Percentiles rank a stretch among this genome's conserved stretches.
Evolutionary conservation across 2,329 filamentous ascomycete species (phyloP).

Genomic region (Clonostachys rhizophaga): DNA sequence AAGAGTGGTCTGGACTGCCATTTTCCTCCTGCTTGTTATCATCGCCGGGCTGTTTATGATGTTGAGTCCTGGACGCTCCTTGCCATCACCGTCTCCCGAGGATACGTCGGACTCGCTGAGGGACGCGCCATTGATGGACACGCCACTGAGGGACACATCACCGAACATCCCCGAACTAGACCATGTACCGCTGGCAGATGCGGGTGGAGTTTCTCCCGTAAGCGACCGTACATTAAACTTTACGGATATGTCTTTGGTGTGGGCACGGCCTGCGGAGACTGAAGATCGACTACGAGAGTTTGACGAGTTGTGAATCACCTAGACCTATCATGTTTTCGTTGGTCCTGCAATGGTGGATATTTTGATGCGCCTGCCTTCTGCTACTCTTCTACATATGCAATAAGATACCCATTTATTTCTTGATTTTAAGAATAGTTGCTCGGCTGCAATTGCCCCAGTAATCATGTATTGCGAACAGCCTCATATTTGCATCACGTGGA

Average conservation of each 20-base stretch:
- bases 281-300: constrained; percentile 35
- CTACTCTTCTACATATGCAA: background rate
- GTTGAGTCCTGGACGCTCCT: constrained; percentile 5
- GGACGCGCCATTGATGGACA: no score
- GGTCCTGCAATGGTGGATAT: no score
- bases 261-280: constrained; percentile 16
- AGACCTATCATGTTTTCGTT: background rate
- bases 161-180: no score
- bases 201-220: no score
- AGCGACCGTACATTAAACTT: no score
- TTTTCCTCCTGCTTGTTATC: constrained; percentile 41
- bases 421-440: background rate
- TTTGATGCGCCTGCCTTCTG: no score
- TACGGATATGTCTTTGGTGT: constrained; percentile 12
- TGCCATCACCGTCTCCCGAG: no score
- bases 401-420: background rate
- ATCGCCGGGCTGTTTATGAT: constrained; percentile 36
- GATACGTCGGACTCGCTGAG: no score
- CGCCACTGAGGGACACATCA: no score
- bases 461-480: background rate
- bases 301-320: constrained; percentile 35
- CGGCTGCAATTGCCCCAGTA: background rate
- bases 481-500: background rate
- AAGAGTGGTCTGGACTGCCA: constrained; percentile 58
- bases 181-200: no score